Conservation (phyloP, 345 rosid species). For the Salix dunnii region DNA sequence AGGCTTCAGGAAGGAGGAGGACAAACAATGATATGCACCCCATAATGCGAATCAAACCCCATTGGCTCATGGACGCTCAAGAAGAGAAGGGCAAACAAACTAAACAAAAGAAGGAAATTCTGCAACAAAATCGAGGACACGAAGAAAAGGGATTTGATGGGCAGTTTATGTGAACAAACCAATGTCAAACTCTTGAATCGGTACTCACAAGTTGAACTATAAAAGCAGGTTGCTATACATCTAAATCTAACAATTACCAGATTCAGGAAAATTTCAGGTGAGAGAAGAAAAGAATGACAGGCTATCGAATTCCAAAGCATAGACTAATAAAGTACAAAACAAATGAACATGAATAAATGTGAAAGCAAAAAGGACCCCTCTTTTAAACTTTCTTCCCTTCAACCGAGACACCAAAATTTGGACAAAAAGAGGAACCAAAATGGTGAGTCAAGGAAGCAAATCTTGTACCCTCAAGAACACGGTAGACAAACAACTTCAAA, state of each 20-base stretch:
- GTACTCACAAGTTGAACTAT: neutral
- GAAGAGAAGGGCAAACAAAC: neutral
- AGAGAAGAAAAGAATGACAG: neutral
- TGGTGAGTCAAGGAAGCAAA: neutral
- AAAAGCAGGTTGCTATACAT: constrained; percentile 9
- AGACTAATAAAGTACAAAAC: neutral
- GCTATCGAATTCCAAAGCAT: neutral
- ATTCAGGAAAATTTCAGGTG: neutral
- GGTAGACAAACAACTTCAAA: neutral
- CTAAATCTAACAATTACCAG: neutral
- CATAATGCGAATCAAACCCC: constrained; percentile 15
- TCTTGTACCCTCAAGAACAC: neutral
- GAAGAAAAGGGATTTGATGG: neutral
- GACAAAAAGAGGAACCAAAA: neutral
- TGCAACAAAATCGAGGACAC: neutral
- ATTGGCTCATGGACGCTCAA: constrained; percentile 32
- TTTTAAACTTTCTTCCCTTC: neutral
- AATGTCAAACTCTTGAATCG: neutral
- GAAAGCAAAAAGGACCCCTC: neutral
- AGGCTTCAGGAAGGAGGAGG: constrained; percentile 13
- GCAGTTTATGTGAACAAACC: neutral
- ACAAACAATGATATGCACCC: constrained; percentile 29
- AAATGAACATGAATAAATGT: neutral
- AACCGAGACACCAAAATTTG: neutral
- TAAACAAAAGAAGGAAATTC: neutral